Evolutionary conservation across 2,329 filamentous ascomycete species (phyloP).

Genomic region (Hypoxylon sp.): DNA sequence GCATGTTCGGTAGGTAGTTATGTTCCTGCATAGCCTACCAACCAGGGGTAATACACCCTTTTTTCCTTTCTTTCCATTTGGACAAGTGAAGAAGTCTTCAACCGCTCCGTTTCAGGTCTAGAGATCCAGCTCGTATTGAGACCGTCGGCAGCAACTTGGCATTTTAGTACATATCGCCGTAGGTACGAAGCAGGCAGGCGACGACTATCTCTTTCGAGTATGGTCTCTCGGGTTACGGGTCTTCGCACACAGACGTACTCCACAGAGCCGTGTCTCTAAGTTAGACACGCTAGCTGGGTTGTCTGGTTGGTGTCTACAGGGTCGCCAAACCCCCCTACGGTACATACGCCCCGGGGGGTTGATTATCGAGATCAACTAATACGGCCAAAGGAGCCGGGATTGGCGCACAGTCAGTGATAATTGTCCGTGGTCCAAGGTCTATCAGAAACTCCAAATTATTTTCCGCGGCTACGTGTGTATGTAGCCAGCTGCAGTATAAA

Average conservation of each 20-base stretch:
- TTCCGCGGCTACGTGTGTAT: conserved; percentile 10
- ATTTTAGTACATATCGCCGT: conserved; percentile 16
- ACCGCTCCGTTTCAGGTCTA: conserved; percentile 17
- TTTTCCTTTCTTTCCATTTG: conserved; percentile 10
- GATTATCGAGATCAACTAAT: conserved; percentile 34
- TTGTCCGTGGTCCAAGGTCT: conserved; percentile 31
- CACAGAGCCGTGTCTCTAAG: conserved; percentile 18
- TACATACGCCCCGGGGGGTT: conserved; percentile 22
- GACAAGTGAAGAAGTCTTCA: conserved; percentile 13
- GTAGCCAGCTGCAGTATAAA: conserved; percentile 18
- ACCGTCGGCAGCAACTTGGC: conserved; percentile 22
- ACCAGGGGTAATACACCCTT: conserved; percentile 28
- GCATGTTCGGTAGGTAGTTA: conserved; percentile 18
- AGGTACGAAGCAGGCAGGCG: conserved; percentile 18
- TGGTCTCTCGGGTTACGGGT: conserved; percentile 17
- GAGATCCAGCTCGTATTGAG: conserved; percentile 34
- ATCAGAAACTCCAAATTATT: conserved; percentile 7
- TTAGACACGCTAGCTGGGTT: conserved; percentile 13
- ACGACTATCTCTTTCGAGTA: conserved; percentile 27
- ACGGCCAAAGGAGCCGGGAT: conserved; percentile 28
- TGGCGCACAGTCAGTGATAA: conserved; percentile 37
- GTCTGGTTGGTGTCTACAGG: conserved; percentile 12
- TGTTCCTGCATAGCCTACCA: conserved; percentile 33
- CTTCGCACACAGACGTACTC: conserved; percentile 25
- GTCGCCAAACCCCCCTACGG: conserved; percentile 29